phyloP scores from a whole-genome alignment of 768 basidiomycete species.

The Serendipita vermifera region DNA sequence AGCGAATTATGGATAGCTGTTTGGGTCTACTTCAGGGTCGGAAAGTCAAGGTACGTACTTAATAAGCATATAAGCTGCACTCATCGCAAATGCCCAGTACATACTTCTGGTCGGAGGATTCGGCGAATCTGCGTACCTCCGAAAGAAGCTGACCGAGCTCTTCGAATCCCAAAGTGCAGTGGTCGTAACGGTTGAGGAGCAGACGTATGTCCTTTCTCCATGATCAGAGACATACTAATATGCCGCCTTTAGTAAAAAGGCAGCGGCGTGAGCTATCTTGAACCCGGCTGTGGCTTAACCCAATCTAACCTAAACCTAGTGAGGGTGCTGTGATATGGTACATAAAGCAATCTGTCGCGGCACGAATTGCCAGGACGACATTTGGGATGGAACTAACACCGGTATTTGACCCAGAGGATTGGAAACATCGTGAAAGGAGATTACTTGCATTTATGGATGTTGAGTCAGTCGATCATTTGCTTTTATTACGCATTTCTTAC shows the following conservation, averaged over 20 bases:
- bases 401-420: not conserved
- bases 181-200: conserved; percentile 7
- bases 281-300: too few relatives aligned
- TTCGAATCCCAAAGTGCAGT: not conserved
- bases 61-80: not conserved
- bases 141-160: not conserved
- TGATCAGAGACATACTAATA: not conserved
- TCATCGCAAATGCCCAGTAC: not conserved
- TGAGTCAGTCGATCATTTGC: not conserved
- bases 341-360: not conserved
- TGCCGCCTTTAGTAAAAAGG: not conserved
- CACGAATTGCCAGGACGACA: not conserved
- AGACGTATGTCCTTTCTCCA: conserved; percentile 2
- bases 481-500: not conserved
- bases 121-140: conserved; percentile 6
- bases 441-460: not conserved
- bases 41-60: not conserved
- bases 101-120: conserved; percentile 9
- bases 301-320: too few relatives aligned
- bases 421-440: too few relatives aligned
- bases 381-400: not conserved
- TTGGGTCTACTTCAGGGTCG: not conserved
- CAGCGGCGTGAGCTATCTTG: conserved; percentile 4
- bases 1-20: not conserved
- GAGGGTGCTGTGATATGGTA: conserved; percentile 1